These are phyloP conservation scores for Dryas drummondii DNA, from an alignment of 306 rosid genomes.

Conservation along the genomic window DNA sequence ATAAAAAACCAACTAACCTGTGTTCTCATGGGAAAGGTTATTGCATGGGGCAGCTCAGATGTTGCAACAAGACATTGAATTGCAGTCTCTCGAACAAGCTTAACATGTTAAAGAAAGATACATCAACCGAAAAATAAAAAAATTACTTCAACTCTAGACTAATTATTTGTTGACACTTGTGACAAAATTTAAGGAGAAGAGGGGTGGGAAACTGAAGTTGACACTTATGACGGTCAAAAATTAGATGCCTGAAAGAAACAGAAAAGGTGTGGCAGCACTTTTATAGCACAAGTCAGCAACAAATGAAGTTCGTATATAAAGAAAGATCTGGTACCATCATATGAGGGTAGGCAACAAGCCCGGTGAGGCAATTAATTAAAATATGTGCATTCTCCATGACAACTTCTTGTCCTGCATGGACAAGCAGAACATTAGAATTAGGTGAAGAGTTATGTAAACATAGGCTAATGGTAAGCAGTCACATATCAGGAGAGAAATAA, in stretches of 20 bases:
- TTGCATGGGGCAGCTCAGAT: slow-evolving; percentile 73
- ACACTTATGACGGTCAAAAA: neutral
- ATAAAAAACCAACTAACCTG: slow-evolving; percentile 54
- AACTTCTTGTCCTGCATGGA: slow-evolving; percentile 69
- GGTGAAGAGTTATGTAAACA: neutral
- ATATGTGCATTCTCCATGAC: slow-evolving; percentile 65
- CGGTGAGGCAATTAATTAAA: slow-evolving; percentile 54
- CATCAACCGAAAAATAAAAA: neutral
- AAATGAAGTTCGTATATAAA: slow-evolving; percentile 13
- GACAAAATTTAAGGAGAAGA: neutral
- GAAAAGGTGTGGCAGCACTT: neutral
- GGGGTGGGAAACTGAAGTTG: neutral
- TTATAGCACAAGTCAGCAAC: slow-evolving; percentile 21
- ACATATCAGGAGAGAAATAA: neutral
- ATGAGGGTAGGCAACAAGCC: slow-evolving; percentile 67
- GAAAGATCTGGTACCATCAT: slow-evolving; percentile 58
- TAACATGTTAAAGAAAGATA: slow-evolving; percentile 28
- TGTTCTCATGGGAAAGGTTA: slow-evolving; percentile 78
- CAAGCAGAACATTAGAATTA: slow-evolving; percentile 10
- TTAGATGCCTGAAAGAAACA: neutral
- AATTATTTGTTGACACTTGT: no score
- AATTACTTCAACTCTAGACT: neutral
- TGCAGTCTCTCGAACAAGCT: slow-evolving; percentile 96
- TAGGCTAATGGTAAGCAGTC: slow-evolving; percentile 1
- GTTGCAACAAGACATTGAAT: slow-evolving; percentile 80